Evolutionary conservation across 371 early-diverging fungal genomes (phyloP).

Genomic region (Blakeslea trispora): DNA sequence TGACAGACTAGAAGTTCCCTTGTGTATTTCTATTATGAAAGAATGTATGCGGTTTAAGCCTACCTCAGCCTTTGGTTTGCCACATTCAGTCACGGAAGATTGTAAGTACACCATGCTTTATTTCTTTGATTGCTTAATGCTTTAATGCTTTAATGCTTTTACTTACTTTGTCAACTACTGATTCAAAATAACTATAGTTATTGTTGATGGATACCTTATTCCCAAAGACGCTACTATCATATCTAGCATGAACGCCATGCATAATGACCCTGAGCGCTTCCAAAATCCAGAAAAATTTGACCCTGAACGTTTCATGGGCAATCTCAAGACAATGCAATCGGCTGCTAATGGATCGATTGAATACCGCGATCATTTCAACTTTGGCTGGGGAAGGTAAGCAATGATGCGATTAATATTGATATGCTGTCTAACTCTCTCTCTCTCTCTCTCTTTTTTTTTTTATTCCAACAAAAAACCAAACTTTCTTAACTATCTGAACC

Average conservation of each 20-base stretch:
- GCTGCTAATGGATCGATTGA: slow-evolving; percentile 18
- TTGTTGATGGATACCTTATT: slow-evolving; percentile 16
- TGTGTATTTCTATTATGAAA: slow-evolving; percentile 10
- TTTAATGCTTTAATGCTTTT: too few species aligned
- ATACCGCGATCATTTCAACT: slow-evolving; percentile 19
- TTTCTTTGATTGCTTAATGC: too few species aligned
- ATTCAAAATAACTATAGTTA: slow-evolving; percentile 1
- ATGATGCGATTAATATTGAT: too few species aligned
- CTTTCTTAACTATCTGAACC: too few species aligned
- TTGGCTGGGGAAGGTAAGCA: slow-evolving; percentile 26
- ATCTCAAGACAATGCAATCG: slow-evolving; percentile 12
- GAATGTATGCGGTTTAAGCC: slow-evolving; percentile 20
- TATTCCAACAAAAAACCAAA: too few species aligned
- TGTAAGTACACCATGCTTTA: slow-evolving; percentile 6
- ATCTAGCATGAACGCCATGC: slow-evolving; percentile 18
- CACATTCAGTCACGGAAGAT: slow-evolving; percentile 11
- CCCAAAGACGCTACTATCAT: slow-evolving; percentile 12
- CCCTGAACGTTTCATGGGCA: slow-evolving; percentile 22
- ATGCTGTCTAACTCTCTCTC: too few species aligned
- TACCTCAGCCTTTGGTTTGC: slow-evolving; percentile 11
- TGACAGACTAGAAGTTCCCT: slow-evolving; percentile 13
- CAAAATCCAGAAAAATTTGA: slow-evolving; percentile 10
- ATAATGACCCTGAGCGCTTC: slow-evolving; percentile 11
- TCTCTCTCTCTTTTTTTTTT: neutral
- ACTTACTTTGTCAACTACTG: neutral